A percentile compares a stretch with the other conserved stretches of the same genome.
Conservation (phyloP, 768 basidiomycete genomes). For the Leccinum longicurvipes region DNA sequence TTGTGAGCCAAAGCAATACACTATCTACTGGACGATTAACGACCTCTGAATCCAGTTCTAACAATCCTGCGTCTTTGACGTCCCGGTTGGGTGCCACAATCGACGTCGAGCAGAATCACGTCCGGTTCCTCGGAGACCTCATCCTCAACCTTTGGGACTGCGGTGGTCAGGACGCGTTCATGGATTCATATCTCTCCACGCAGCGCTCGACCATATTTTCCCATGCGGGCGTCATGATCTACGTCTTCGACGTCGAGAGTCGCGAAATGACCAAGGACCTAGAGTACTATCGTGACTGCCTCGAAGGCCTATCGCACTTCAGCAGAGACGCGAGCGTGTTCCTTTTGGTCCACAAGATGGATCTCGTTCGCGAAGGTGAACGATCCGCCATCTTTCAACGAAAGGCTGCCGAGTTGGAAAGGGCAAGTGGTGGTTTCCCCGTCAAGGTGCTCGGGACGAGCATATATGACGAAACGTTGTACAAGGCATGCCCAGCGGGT, state of each 20-base stretch:
- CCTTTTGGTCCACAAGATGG: conserved; percentile 97
- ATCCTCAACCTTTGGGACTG: conserved; percentile 98
- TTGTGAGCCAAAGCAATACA: conserved; percentile 59
- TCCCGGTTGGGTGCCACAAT: conserved; percentile 93
- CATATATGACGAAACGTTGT: conserved; percentile 96
- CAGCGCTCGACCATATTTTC: conserved; percentile 95
- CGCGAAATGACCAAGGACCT: conserved; percentile 83
- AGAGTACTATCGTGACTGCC: conserved; percentile 88
- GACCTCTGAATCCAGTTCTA: conserved; percentile 57
- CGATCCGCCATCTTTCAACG: conserved; percentile 58
- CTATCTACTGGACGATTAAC: conserved; percentile 6
- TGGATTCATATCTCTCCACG: conserved; percentile 92
- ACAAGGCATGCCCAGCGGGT: conserved; percentile 56
- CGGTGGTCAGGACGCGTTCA: conserved; percentile 96
- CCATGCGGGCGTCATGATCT: conserved; percentile 96
- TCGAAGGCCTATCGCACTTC: conserved; percentile 74
- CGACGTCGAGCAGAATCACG: conserved; percentile 96
- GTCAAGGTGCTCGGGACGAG: conserved; percentile 88
- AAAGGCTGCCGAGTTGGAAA: conserved; percentile 70
- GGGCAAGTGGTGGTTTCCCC: conserved; percentile 55
- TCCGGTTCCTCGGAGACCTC: conserved; percentile 94
- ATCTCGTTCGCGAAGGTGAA: conserved; percentile 67
- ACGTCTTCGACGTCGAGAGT: conserved; percentile 95
- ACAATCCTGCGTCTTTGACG: conserved; percentile 90
- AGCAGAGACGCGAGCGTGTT: conserved; percentile 85